Percentiles rank a stretch among this genome's conserved stretches.
Evolutionary conservation across 2,329 filamentous ascomycete species (phyloP).

Genomic region (Magnaporthiopsis rhizophila): DNA sequence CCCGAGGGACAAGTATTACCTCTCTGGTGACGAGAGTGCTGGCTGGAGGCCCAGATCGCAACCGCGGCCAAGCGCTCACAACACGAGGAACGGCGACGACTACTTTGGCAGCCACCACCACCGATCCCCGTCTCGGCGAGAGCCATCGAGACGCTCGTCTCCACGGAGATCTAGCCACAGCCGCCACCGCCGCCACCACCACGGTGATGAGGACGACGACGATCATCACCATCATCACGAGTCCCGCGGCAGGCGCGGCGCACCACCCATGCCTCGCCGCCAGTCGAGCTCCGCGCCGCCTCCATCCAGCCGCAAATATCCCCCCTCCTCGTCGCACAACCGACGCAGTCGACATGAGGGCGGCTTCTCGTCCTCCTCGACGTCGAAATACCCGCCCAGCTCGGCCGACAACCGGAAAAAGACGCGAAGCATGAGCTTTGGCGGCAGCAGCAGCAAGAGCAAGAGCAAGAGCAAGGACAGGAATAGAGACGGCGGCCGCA

Average conservation of each 20-base stretch:
- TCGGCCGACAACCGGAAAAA: background rate
- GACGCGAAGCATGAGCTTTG: background rate
- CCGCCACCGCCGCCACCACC: background rate
- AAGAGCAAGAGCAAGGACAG: constrained; percentile 9
- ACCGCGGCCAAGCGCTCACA: background rate
- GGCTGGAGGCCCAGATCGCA: constrained; percentile 2
- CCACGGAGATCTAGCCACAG: background rate
- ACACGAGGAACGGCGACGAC: background rate
- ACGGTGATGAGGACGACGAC: background rate
- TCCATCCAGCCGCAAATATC: background rate
- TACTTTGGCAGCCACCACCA: constrained; percentile 2
- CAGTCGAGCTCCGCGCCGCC: constrained; percentile 5
- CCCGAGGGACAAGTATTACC: constrained; percentile 15
- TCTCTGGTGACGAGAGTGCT: constrained; percentile 13
- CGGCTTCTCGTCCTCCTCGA: background rate
- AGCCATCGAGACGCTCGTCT: background rate
- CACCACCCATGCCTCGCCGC: constrained; percentile 3
- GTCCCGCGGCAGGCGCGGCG: background rate
- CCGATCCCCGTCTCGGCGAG: background rate
- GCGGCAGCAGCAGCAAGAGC: constrained; percentile 1
- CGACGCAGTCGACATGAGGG: background rate
- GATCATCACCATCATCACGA: background rate
- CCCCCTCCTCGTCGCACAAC: background rate
- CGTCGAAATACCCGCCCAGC: constrained; percentile 3
- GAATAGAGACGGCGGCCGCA: background rate